Evolutionary conservation across 768 basidiomycete species (phyloP), one percentile per base, ranked within the genome.

Genomic region (Trametes cinnabarina): DNA sequence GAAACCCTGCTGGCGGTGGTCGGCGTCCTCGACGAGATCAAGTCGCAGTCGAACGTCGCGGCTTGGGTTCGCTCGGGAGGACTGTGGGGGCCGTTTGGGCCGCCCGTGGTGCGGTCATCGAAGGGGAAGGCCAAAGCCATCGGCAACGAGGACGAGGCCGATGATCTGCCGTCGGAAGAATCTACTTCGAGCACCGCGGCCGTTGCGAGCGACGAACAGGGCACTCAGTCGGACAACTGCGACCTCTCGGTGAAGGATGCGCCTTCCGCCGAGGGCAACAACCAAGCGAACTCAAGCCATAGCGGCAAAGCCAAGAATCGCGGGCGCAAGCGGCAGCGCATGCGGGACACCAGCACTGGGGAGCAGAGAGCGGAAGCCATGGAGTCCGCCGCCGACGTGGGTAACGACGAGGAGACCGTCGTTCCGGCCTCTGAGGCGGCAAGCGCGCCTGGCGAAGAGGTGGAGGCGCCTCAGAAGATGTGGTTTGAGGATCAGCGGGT

Each of bases 41-140:
- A 83, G 68, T 51, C 64, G 47, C 82, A 90, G 70, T 76, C 72
- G 54, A 90, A 86, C 62, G 80, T 90, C 22, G 83, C 87, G 0
- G 82, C 77, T 19, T 90, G 89, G 89, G 76, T 89, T 54, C 76
- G 79, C 17, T 63, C 66, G 26, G 86, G 86, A 1, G 85, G 85
- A 0, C 69, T 87, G 12, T 72, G 68, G 70, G 68, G 66, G 22
- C 57, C 69, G 5, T 40, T 43, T 15, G 40, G 44, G 1, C 26
- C 51, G 1, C 35, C 39, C 17, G 32, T 34, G 4, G 10, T 7
- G 32, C 52, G 40, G 8, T 28, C 22, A 3, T 22, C 23, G 9
- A 11, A 19, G 44, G 12, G 12, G 49, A 7, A 37, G 17, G 34
- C 19, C 11, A 22, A 32, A 2, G 34, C 19, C 12, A 7, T 30